Base-by-base conservation (phyloP, 2,329 filamentous ascomycete genomes). In the Byssothecium circinans region DNA sequence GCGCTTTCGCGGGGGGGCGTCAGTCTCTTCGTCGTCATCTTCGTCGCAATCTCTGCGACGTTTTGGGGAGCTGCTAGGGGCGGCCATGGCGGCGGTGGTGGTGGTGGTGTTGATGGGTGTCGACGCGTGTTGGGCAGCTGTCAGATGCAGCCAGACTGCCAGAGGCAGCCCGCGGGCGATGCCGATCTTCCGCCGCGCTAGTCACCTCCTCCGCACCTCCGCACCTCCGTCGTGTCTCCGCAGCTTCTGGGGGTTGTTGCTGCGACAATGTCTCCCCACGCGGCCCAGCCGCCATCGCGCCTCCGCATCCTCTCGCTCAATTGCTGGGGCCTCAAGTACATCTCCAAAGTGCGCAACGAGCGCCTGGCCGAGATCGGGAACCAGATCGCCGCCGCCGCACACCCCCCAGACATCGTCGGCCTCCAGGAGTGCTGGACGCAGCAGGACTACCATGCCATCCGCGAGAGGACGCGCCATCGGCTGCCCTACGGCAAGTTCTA, bases 401-500 rank as follows among this genome's bases (percentile, higher is more conserved):
- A 88, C 0, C 69, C 80, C 8, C 90, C 91, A 22, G 81, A 95
- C 53, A 91, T 96, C 62, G 90, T 96, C 52, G 89, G 87, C n/a
- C 78, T 97, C 14, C 92, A 97, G 73, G 92, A 97, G 78, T 95
- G 89, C 76, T 99, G 89, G 86, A 91, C 88, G 2, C 86, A 91
- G 62, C 77, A 88, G 58, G 89, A 96, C 76, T 95, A 91, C 76
- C 77, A 82, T 52, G 81, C 80, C 63, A 91, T 96, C 64, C 87
- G 89, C 41, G 78, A 83, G 18, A 81, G 86, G 55, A 92, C 89
- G 4, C 79, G 79, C 53, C 77, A 84, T 58, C 79, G 92, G 42
- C 81, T 97, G 22, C 94, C 94, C 0, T 86, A 95, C 71, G 91
- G 86, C 49, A 97, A 97, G 73, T 96, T 95, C 76, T 99, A 96